phyloP scores from a whole-genome alignment of 192 early-diverging fungal species.

The Coemansia sp. region DNA sequence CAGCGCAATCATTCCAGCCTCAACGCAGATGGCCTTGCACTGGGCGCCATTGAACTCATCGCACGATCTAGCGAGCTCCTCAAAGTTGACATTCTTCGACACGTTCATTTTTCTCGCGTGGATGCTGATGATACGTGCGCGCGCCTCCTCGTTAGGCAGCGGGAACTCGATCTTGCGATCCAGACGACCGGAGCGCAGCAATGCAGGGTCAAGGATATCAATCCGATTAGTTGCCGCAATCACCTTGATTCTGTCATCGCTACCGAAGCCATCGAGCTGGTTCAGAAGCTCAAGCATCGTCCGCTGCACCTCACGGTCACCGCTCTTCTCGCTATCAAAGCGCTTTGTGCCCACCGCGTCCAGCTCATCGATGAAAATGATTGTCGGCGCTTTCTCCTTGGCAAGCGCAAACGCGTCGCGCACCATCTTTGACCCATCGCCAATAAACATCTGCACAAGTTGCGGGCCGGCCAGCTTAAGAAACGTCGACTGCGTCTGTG shows the following conservation, averaged over 20 bases:
- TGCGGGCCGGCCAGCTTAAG: constrained; percentile 96
- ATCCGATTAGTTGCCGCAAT: constrained; percentile 99
- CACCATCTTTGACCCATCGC: constrained; percentile 96
- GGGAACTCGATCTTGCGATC: constrained; percentile 96
- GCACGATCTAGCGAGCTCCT: constrained; percentile 90
- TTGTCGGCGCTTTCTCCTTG: constrained; percentile 97
- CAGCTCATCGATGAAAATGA: constrained; percentile 99
- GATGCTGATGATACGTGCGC: constrained; percentile 94
- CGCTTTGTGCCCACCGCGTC: constrained; percentile 99
- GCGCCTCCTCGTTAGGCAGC: constrained; percentile 87
- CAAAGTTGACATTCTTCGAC: constrained; percentile 91
- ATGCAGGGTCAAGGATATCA: constrained; percentile 88
- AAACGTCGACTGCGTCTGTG: constrained; percentile 93
- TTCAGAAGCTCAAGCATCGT: constrained; percentile 99
- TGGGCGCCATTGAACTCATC: constrained; percentile 99
- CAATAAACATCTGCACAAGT: constrained; percentile 98
- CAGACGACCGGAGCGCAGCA: constrained; percentile 84
- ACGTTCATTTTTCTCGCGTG: constrained; percentile 99
- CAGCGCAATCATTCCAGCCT: constrained; percentile 98
- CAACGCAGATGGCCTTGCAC: constrained; percentile 98
- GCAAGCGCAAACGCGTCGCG: constrained; percentile 96
- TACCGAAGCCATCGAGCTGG: constrained; percentile 96
- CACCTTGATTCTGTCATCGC: constrained; percentile 96
- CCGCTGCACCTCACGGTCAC: constrained; percentile 97
- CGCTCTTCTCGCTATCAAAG: constrained; percentile 95